phyloP scores from a whole-genome alignment of 495 filamentous ascomycete genomes.

The Neohortaea acidophila region DNA sequence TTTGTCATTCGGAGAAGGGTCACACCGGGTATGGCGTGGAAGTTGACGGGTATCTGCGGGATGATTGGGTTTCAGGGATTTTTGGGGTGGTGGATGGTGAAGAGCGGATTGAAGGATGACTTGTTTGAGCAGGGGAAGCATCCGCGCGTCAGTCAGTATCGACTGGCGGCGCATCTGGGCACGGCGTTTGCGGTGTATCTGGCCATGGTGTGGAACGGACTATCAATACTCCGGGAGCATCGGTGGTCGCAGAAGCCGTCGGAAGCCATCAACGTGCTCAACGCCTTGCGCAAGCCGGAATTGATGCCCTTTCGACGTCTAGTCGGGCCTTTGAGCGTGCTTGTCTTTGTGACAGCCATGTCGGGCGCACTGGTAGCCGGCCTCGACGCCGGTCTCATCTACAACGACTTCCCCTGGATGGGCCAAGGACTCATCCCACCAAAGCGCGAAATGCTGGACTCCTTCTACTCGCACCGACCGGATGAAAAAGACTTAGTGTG shows the following conservation, averaged over 20 bases:
- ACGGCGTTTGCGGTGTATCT: slow-evolving; percentile 82
- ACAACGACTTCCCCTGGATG: slow-evolving; percentile 97
- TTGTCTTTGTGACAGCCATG: slow-evolving; percentile 81
- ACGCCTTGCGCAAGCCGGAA: slow-evolving; percentile 48
- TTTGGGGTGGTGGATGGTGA: slow-evolving; percentile 99
- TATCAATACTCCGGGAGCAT: slow-evolving; percentile 63
- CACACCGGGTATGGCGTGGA: slow-evolving; percentile 53
- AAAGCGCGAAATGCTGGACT: slow-evolving; percentile 60
- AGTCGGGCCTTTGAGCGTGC: slow-evolving; percentile 50
- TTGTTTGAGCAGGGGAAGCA: slow-evolving; percentile 80
- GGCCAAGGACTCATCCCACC: slow-evolving; percentile 69
- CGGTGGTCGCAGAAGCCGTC: slow-evolving; percentile 47
- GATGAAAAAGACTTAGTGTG: slow-evolving; percentile 75
- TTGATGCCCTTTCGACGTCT: slow-evolving; percentile 58
- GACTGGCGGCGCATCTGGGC: slow-evolving; percentile 74
- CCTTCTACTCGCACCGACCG: slow-evolving; percentile 66
- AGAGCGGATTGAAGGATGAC: slow-evolving; percentile 84
- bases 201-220: slow-evolving; percentile 87
- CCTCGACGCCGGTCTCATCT: slow-evolving; percentile 88
- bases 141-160: slow-evolving; percentile 86
- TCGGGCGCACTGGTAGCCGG: slow-evolving; percentile 89
- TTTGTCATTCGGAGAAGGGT: slow-evolving; percentile 74
- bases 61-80: slow-evolving; percentile 92
- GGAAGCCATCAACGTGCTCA: slow-evolving; percentile 34
- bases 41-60: slow-evolving; percentile 63